Conservation (phyloP, 2,329 filamentous ascomycete genomes). For the Colletotrichum endophyticum region DNA sequence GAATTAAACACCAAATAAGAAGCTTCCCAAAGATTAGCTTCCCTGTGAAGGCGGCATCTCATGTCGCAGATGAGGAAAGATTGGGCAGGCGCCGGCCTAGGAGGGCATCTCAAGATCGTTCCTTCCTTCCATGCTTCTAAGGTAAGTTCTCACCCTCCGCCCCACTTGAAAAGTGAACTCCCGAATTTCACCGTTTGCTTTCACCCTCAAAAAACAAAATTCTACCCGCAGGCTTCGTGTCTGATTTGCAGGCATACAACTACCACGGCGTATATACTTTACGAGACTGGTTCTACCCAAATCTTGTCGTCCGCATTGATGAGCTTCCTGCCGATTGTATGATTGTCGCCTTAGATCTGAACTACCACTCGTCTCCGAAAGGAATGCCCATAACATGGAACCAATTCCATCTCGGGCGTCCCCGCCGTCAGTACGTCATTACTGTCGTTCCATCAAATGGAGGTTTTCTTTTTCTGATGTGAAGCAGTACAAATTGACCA, state of each 20-base stretch:
- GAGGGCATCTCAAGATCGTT: not conserved
- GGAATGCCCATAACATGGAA: not conserved
- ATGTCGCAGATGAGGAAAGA: not conserved
- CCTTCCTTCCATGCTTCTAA: not conserved
- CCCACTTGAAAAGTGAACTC: not conserved
- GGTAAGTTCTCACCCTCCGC: not conserved
- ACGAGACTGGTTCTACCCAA: not conserved
- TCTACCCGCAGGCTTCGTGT: not conserved
- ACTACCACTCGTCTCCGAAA: not conserved
- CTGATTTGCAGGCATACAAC: not conserved
- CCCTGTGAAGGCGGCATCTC: not conserved
- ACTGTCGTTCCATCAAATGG: not conserved
- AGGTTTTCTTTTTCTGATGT: not conserved
- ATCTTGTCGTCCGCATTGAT: not conserved
- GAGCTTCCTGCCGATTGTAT: not conserved
- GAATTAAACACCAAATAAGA: accelerated
- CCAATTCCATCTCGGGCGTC: not conserved
- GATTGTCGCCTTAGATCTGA: not conserved
- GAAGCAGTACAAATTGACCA: not conserved
- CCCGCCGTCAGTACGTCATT: not conserved
- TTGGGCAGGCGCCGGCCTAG: not conserved
- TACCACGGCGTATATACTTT: not conserved
- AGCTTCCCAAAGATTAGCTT: not conserved
- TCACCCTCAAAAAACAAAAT: not conserved
- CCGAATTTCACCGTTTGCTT: too few relatives aligned